Evolutionary conservation across 495 filamentous ascomycete species (phyloP).

Genomic region (Neurospora tetrasperma): DNA sequence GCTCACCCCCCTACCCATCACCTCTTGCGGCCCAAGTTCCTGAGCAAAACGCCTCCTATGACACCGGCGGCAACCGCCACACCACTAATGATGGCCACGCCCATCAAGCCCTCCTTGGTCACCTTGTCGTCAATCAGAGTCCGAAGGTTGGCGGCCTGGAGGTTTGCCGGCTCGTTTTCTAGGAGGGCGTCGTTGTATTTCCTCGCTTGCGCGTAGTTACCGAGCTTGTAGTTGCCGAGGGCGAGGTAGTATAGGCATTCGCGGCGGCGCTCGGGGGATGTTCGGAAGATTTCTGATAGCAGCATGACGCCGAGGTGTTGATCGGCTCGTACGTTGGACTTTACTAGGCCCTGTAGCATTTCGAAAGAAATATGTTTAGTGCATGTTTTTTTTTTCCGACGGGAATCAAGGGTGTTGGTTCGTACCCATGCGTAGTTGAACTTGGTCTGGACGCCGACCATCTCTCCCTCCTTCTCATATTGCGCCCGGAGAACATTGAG

Average conservation of each 20-base stretch:
- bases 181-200: conserved; percentile 88
- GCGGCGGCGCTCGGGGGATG: conserved; percentile 76
- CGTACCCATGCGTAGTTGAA: conserved; percentile 91
- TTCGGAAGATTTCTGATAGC: conserved; percentile 93
- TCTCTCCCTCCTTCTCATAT: conserved; percentile 93
- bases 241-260: conserved; percentile 98
- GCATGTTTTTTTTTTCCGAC: no score
- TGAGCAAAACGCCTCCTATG: conserved; percentile 75
- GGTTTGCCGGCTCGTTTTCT: conserved; percentile 77
- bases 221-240: conserved; percentile 93
- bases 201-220: conserved; percentile 90
- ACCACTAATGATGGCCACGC: conserved; percentile 93
- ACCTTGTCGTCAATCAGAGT: conserved; percentile 91
- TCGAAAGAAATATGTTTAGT: not conserved
- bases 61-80: conserved; percentile 89
- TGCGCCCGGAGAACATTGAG: conserved; percentile 84
- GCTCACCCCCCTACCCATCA: conserved; percentile 1
- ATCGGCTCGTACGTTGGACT: conserved; percentile 69
- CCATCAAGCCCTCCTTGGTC: conserved; percentile 83
- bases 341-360: conserved; percentile 69
- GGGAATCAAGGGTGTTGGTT: not conserved
- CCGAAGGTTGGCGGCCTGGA: conserved; percentile 78
- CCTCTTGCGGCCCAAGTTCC: conserved; percentile 33
- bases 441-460: conserved; percentile 94
- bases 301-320: conserved; percentile 93